Conservation (phyloP, 2,329 filamentous ascomycete species). For the Penicillium nordicum region DNA sequence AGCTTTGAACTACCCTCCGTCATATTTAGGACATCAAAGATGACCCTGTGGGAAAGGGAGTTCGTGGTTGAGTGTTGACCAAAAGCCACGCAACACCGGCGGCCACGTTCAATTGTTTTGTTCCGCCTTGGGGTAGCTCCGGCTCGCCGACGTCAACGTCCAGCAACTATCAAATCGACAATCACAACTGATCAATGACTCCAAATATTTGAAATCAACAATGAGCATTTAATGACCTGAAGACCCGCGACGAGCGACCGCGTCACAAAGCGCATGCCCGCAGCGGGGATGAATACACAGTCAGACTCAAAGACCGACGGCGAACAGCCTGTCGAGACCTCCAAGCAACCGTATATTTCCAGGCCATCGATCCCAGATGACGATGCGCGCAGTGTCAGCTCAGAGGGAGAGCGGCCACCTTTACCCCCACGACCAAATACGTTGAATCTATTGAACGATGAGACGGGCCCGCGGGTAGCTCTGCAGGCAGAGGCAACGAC, state of each 20-base stretch:
- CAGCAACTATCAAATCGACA: not conserved
- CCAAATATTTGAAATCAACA: not conserved
- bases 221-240: constrained; percentile 13
- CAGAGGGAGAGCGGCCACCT: constrained; percentile 42
- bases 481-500: constrained; percentile 70
- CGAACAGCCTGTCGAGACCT: constrained; percentile 11
- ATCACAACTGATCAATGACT: not conserved
- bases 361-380: constrained; percentile 17
- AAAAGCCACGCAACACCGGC: constrained; percentile 23
- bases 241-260: constrained; percentile 19
- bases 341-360: constrained; percentile 6
- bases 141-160: constrained; percentile 20
- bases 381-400: constrained; percentile 23
- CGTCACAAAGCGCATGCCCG: constrained; percentile 23
- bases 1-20: constrained; percentile 27
- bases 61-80: constrained; percentile 16
- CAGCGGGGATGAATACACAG: constrained; percentile 23
- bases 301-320: constrained; percentile 11
- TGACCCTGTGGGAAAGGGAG: constrained; percentile 12
- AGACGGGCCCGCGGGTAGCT: constrained; percentile 31
- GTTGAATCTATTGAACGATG: constrained; percentile 36
- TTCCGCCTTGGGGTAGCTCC: constrained; percentile 22
- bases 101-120: constrained; percentile 24
- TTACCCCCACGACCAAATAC: constrained; percentile 47
- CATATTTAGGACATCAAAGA: constrained; percentile 35